Evolutionary conservation across 331 rosid species (phyloP).

Genomic region (Malus hybrid): DNA sequence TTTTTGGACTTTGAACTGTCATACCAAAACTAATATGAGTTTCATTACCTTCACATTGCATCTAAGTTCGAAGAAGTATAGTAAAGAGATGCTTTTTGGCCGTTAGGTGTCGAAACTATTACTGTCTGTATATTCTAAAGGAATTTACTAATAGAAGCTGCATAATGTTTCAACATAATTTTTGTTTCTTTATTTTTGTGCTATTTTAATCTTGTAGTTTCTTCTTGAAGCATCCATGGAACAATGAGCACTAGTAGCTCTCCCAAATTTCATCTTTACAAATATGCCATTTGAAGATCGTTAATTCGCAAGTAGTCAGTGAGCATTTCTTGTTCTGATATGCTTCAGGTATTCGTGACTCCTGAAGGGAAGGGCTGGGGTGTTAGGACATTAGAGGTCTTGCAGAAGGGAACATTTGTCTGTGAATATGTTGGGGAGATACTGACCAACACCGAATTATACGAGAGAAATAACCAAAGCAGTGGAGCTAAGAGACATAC

Average conservation of each 20-base stretch:
- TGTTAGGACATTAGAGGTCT: constrained; percentile 55
- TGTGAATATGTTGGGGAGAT: constrained; percentile 90
- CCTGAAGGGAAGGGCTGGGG: constrained; percentile 90
- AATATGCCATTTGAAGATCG: background rate
- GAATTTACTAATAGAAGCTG: background rate
- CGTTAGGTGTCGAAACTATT: background rate
- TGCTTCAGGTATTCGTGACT: constrained; percentile 64
- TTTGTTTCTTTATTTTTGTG: background rate
- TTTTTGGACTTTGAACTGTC: background rate
- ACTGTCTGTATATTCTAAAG: background rate
- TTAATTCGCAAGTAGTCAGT: no score
- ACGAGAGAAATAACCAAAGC: constrained; percentile 41
- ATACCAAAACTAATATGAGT: background rate
- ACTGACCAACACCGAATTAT: constrained; percentile 73
- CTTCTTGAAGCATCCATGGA: background rate
- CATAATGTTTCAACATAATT: background rate
- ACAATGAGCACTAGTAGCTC: background rate
- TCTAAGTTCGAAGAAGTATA: background rate
- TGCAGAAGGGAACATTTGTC: constrained; percentile 75
- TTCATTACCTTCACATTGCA: background rate
- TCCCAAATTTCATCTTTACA: background rate
- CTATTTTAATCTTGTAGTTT: background rate
- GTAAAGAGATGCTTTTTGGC: background rate
- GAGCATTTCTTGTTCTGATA: background rate
- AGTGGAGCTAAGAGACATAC: constrained; percentile 61